Percentiles rank a stretch among this genome's conserved stretches.
These are phyloP conservation scores for Aspergillus udagawae DNA, from an alignment of 2,329 filamentous ascomycete species.

Conservation along the genomic window DNA sequence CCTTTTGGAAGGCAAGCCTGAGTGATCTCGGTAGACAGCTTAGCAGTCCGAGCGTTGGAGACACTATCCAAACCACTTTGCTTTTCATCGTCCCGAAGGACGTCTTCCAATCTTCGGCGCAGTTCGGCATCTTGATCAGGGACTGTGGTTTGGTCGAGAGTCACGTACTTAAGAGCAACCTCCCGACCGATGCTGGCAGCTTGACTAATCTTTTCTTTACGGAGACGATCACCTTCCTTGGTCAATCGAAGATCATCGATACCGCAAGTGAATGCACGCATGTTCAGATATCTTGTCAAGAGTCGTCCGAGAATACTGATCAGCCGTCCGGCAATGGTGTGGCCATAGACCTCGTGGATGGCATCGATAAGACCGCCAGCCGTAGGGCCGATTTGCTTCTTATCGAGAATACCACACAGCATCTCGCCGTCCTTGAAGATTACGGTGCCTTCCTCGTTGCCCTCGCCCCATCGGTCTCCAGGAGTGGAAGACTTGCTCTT, in stretches of 20 bases:
- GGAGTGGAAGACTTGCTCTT: conserved; percentile 74
- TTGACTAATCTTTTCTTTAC: conserved; percentile 64
- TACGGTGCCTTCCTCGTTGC: conserved; percentile 71
- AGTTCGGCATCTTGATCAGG: conserved; percentile 67
- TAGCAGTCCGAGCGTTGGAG: conserved; percentile 66
- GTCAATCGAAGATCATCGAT: conserved; percentile 94
- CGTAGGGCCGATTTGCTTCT: conserved; percentile 86
- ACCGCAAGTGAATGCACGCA: conserved; percentile 93
- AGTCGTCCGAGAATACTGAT: conserved; percentile 86
- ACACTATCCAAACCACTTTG: conserved; percentile 86
- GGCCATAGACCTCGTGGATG: conserved; percentile 89
- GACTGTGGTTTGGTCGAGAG: conserved; percentile 62
- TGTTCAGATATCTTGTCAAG: conserved; percentile 83
- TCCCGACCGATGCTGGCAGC: conserved; percentile 69
- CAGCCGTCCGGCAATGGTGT: conserved; percentile 77
- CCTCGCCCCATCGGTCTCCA: conserved; percentile 70
- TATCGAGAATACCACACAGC: conserved; percentile 87
- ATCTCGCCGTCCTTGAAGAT: conserved; percentile 84
- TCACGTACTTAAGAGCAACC: conserved; percentile 84
- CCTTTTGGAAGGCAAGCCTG: conserved; percentile 73
- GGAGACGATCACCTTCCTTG: conserved; percentile 66
- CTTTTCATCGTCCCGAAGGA: conserved; percentile 85
- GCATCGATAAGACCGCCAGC: conserved; percentile 86
- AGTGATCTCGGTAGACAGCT: conserved; percentile 75
- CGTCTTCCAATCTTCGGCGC: conserved; percentile 75